These are phyloP conservation scores for Posidonia oceanica DNA, from an alignment of 116 monocot genomes.

Conservation along the genomic window DNA sequence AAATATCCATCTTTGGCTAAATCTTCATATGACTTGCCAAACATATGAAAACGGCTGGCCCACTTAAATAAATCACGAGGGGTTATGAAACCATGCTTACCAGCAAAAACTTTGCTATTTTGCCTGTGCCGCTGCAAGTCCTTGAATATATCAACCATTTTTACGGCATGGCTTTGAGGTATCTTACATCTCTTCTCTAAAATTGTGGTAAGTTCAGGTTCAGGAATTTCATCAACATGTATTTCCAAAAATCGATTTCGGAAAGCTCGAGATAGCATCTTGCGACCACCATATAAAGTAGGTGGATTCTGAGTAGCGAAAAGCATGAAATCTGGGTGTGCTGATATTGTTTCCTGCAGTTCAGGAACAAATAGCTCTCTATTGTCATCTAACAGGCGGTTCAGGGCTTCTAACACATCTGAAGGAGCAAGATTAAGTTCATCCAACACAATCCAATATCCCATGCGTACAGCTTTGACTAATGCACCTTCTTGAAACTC, in stretches of 20 bases:
- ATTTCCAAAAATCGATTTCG: conserved; percentile 93
- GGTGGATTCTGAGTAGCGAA: conserved; percentile 98
- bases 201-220: conserved; percentile 68
- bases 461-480: conserved; percentile 90
- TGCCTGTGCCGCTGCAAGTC: conserved; percentile 89
- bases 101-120: conserved; percentile 92
- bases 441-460: conserved; percentile 93
- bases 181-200: conserved; percentile 64
- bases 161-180: conserved; percentile 58
- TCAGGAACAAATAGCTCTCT: conserved; percentile 94
- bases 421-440: conserved; percentile 99
- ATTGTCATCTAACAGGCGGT: conserved; percentile 89
- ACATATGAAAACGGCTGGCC: conserved; percentile 60
- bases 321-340: conserved; percentile 93
- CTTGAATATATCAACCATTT: conserved; percentile 91
- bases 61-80: conserved; percentile 97
- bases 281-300: conserved; percentile 81
- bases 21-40: conserved; percentile 72
- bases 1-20: conserved; percentile 84
- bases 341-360: conserved; percentile 67
- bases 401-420: conserved; percentile 91
- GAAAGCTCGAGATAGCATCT: conserved; percentile 94
- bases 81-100: conserved; percentile 98
- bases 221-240: conserved; percentile 99
- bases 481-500: conserved; percentile 87